Percentiles rank a stretch among this genome's conserved stretches.
Evolutionary conservation across 2,329 filamentous ascomycete species (phyloP).

Genomic region (Claviceps pazoutovae): DNA sequence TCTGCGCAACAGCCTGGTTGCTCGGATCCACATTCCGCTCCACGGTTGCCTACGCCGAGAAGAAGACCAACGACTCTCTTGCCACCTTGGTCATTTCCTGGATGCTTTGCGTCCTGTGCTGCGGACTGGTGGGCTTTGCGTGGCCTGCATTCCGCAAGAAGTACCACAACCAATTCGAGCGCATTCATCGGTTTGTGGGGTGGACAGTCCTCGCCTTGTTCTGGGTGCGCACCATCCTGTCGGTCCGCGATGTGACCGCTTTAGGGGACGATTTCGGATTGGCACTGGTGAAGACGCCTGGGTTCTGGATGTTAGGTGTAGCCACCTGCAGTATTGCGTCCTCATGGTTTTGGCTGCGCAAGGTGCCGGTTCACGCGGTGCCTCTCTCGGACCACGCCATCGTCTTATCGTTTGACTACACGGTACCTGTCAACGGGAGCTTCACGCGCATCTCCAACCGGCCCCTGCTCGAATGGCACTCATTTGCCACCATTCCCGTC

Average conservation of each 20-base stretch:
- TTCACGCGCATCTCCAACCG: constrained; percentile 43
- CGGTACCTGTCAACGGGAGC: constrained; percentile 35
- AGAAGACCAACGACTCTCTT: constrained; percentile 23
- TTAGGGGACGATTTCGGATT: constrained; percentile 19
- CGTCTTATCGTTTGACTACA: constrained; percentile 54
- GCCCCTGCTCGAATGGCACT: constrained; percentile 59
- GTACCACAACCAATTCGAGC: constrained; percentile 56
- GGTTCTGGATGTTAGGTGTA: constrained; percentile 53
- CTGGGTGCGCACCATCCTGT: constrained; percentile 47
- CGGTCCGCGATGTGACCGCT: constrained; percentile 30
- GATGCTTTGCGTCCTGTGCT: constrained; percentile 41
- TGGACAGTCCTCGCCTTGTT: constrained; percentile 54
- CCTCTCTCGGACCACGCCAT: constrained; percentile 59
- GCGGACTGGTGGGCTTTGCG: constrained; percentile 46
- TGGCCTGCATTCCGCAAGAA: constrained; percentile 48
- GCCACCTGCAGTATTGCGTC: constrained; percentile 53
- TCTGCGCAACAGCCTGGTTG: constrained; percentile 36
- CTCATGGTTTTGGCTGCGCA: constrained; percentile 60
- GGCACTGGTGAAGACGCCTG: constrained; percentile 24
- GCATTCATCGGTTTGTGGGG: constrained; percentile 58
- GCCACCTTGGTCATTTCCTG: constrained; percentile 37
- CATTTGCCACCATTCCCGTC: constrained; percentile 60
- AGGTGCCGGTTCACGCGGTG: constrained; percentile 50
- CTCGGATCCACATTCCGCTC: constrained; percentile 27
- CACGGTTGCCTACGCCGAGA: constrained; percentile 20